phyloP scores from a whole-genome alignment of 148 eudicot genomes.

The Suaeda aralocaspica region DNA sequence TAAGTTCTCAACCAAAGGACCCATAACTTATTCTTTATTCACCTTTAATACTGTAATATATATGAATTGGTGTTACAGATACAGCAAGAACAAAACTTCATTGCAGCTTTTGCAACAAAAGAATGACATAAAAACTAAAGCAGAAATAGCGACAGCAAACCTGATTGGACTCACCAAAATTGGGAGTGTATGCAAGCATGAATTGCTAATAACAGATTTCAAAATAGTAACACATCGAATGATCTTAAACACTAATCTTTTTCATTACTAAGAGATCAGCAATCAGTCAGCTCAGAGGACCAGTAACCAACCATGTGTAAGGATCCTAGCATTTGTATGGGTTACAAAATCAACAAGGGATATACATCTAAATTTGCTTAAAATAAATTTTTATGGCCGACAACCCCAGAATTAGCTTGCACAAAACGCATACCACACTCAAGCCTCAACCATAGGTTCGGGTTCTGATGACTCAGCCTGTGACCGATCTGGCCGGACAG shows the following conservation, averaged over 20 bases:
- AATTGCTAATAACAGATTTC: background rate
- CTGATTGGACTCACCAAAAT: background rate
- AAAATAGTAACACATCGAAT: background rate
- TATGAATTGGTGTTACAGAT: background rate
- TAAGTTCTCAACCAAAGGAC: background rate
- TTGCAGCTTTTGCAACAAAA: too few relatives aligned
- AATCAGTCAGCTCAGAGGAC: background rate
- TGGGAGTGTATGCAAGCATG: background rate
- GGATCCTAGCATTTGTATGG: background rate
- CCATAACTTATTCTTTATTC: background rate
- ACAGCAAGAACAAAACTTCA: background rate
- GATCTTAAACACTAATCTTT: background rate
- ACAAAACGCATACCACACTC: slow-evolving; percentile 14
- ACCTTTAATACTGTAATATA: too few relatives aligned
- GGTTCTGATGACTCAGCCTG: slow-evolving; percentile 67
- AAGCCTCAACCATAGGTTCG: slow-evolving; percentile 91
- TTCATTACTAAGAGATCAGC: background rate
- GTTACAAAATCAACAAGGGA: slow-evolving; percentile 12
- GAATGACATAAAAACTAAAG: too few relatives aligned
- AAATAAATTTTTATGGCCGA: background rate
- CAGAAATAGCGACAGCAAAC: background rate
- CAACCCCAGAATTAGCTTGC: background rate
- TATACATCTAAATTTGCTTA: slow-evolving; percentile 11
- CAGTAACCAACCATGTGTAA: slow-evolving; percentile 2
- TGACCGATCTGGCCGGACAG: slow-evolving; percentile 53